Conservation (phyloP, 2,329 filamentous ascomycete species). For the Colletotrichum viniferum region DNA sequence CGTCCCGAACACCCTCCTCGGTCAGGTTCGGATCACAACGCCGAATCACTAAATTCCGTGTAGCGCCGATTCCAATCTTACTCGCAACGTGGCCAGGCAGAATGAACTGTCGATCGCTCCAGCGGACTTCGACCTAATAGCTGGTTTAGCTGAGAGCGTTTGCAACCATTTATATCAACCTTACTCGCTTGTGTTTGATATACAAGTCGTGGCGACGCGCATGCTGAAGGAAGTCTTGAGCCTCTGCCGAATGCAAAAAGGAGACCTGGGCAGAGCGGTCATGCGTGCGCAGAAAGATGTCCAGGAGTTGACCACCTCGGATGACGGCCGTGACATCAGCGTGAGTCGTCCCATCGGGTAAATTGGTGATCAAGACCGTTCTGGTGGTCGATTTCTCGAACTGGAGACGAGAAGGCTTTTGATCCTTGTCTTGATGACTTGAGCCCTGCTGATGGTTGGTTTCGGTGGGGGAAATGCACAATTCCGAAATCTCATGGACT, state of each 20-base stretch:
- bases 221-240: slow-evolving; percentile 68
- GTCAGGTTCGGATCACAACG: slow-evolving; percentile 63
- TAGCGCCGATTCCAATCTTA: slow-evolving; percentile 70
- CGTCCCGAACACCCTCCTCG: slow-evolving; percentile 67
- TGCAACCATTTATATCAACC: not conserved
- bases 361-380: slow-evolving; percentile 66
- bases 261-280: slow-evolving; percentile 70
- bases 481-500: not conserved
- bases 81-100: slow-evolving; percentile 66
- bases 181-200: slow-evolving; percentile 70
- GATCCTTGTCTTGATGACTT: not conserved
- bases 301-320: slow-evolving; percentile 73
- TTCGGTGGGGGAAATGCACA: not conserved
- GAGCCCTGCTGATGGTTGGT: not conserved
- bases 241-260: slow-evolving; percentile 68
- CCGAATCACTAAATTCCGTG: slow-evolving; percentile 75
- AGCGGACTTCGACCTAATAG: slow-evolving; percentile 68
- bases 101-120: slow-evolving; percentile 74
- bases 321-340: slow-evolving; percentile 68
- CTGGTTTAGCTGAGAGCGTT: not conserved
- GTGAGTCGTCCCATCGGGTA: slow-evolving; percentile 67
- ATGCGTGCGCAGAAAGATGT: slow-evolving; percentile 65
- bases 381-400: slow-evolving; percentile 49
- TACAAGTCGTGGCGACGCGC: slow-evolving; percentile 70
- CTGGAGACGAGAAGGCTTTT: slow-evolving; percentile 19